phyloP scores from a whole-genome alignment of 371 early-diverging fungal genomes.

The Mucor irregularis region DNA sequence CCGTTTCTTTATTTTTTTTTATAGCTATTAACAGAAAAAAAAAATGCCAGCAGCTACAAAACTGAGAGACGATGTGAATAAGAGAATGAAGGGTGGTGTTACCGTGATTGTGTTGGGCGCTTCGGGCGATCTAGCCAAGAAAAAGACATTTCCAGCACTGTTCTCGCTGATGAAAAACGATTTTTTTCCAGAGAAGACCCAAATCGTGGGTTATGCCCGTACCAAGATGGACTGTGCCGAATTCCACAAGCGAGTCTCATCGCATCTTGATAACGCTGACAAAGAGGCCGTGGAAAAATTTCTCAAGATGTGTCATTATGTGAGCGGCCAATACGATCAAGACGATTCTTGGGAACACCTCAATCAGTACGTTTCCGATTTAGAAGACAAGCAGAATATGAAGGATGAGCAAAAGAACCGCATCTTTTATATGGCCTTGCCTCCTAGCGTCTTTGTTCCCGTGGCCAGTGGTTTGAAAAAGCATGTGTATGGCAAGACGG shows the following conservation, averaged over 20 bases:
- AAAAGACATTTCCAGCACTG: constrained; percentile 98
- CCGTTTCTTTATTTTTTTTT: background rate
- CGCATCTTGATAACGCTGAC: constrained; percentile 62
- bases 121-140: constrained; percentile 95
- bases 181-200: constrained; percentile 73
- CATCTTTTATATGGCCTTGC: constrained; percentile 98
- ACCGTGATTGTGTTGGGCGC: constrained; percentile 79
- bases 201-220: constrained; percentile 97
- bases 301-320: constrained; percentile 76
- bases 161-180: constrained; percentile 80
- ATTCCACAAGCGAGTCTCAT: constrained; percentile 76
- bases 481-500: constrained; percentile 57
- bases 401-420: constrained; percentile 52
- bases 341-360: constrained; percentile 70
- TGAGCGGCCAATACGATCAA: constrained; percentile 89
- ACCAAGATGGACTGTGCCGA: constrained; percentile 51
- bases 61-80: constrained; percentile 21
- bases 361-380: constrained; percentile 54
- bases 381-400: constrained; percentile 48
- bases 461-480: constrained; percentile 78
- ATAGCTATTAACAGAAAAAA: background rate
- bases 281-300: constrained; percentile 63
- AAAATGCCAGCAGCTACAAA: constrained; percentile 1
- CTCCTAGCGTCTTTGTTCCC: constrained; percentile 92
- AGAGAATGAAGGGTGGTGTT: constrained; percentile 24